Percentiles rank a stretch among this genome's conserved stretches.
Conservation (phyloP, 495 filamentous ascomycete genomes). For the Lepraria neglecta region DNA sequence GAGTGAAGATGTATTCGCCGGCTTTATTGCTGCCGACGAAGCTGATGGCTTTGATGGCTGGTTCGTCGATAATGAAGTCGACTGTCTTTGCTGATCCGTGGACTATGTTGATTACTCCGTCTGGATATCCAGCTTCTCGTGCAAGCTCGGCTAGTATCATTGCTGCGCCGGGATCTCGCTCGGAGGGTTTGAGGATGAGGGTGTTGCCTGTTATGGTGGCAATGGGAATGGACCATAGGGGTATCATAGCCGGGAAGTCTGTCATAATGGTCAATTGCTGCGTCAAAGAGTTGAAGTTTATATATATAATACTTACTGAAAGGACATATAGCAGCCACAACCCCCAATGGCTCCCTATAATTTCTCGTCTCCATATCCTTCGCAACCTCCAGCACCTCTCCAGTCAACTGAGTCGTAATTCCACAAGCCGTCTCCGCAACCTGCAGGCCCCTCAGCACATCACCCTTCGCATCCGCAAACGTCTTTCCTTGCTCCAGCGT, state of each 20-base stretch:
- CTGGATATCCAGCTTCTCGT: conserved; percentile 85
- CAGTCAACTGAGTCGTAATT: conserved; percentile 87
- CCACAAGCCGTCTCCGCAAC: conserved; percentile 94
- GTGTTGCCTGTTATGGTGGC: conserved; percentile 94
- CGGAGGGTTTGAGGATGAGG: conserved; percentile 91
- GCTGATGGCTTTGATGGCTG: conserved; percentile 93
- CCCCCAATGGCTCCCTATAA: conserved; percentile 87
- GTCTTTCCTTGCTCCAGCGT: conserved; percentile 99
- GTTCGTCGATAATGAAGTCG: conserved; percentile 95
- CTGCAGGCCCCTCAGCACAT: conserved; percentile 91
- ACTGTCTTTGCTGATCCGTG: conserved; percentile 88
- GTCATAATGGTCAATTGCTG: conserved; percentile 4
- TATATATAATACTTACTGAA: conserved; percentile 66
- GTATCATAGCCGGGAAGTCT: conserved; percentile 99
- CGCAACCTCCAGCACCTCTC: conserved; percentile 91
- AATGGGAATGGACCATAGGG: conserved; percentile 92
- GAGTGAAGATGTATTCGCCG: conserved; percentile 91
- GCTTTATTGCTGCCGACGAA: conserved; percentile 97
- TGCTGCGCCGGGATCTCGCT: conserved; percentile 93
- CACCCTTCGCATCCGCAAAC: conserved; percentile 88
- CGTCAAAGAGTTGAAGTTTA: background rate
- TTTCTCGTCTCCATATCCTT: conserved; percentile 98
- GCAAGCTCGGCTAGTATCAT: conserved; percentile 97
- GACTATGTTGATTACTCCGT: conserved; percentile 90
- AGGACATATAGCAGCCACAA: conserved; percentile 95